A percentile compares a stretch with the other conserved stretches of the same genome.
phyloP scores from a whole-genome alignment of 208 protist species.

The Lotmaria passim region DNA sequence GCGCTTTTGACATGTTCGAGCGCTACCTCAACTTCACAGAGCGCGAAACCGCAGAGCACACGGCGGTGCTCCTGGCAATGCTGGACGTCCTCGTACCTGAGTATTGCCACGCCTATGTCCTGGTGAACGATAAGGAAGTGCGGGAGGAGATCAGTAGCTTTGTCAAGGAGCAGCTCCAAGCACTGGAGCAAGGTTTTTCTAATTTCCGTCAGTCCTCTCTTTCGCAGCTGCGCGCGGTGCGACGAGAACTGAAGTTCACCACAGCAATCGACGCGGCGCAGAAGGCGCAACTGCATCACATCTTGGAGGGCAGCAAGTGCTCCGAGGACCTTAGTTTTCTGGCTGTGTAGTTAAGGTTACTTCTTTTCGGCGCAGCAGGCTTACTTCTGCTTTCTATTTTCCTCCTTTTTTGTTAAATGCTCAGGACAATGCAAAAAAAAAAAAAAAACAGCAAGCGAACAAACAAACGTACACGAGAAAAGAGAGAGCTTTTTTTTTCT shows the following conservation, averaged over 20 bases:
- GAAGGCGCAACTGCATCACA: background rate
- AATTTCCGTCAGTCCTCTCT: conserved; percentile 3
- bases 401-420: background rate
- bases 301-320: conserved; percentile 4
- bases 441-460: background rate
- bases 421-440: too few relatives aligned
- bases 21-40: conserved; percentile 20
- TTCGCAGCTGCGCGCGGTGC: conserved; percentile 10
- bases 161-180: background rate
- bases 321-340: conserved; percentile 33
- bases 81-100: conserved; percentile 34
- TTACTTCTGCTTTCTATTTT: background rate
- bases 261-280: conserved; percentile 13
- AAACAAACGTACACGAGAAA: too few relatives aligned
- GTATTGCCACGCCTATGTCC: conserved; percentile 35
- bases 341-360: background rate
- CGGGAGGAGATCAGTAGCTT: background rate
- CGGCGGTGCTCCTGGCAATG: conserved; percentile 20
- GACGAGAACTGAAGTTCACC: conserved; percentile 22
- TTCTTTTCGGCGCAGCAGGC: background rate
- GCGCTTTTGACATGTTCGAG: background rate
- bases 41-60: conserved; percentile 10
- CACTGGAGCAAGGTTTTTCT: conserved; percentile 20
- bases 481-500: too few relatives aligned
- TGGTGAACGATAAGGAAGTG: conserved; percentile 26